Percentiles rank a stretch among this genome's conserved stretches.
Evolutionary conservation across 139 green algal genomes (phyloP).

Genomic region (Desmodesmus armatus): DNA sequence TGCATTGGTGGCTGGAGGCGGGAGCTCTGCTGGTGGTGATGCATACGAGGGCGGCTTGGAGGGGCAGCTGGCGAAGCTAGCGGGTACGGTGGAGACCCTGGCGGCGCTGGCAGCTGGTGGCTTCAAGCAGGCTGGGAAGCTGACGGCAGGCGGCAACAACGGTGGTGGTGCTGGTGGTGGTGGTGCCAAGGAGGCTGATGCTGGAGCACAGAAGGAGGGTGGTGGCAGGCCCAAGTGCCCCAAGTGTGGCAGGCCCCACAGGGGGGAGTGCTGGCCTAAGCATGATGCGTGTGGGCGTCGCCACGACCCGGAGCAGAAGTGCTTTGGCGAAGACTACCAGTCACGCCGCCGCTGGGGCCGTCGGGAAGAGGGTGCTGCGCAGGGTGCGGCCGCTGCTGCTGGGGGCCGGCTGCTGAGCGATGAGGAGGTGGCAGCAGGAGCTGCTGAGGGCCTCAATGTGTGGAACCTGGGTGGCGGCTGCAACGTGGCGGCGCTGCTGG

Average conservation of each 20-base stretch:
- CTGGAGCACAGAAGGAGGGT: neutral
- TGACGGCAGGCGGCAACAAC: neutral
- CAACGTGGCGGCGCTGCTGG: neutral
- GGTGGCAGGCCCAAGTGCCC: neutral
- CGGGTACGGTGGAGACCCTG: neutral
- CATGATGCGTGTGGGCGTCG: neutral
- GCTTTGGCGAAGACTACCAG: neutral
- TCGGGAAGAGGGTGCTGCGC: neutral
- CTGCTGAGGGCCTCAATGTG: neutral
- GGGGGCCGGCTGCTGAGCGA: neutral
- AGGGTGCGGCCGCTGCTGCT: too few relatives aligned
- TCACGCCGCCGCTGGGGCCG: too few relatives aligned
- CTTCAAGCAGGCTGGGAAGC: neutral
- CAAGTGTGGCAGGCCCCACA: neutral
- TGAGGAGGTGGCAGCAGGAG: neutral
- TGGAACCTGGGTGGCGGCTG: neutral
- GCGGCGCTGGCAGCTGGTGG: too few relatives aligned
- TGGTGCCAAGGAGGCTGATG: neutral
- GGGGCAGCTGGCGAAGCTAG: neutral
- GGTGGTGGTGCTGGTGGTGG: neutral
- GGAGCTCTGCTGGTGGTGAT: too few relatives aligned
- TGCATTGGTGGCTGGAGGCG: neutral
- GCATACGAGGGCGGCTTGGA: neutral
- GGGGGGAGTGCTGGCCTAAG: neutral
- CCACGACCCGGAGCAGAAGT: neutral